phyloP scores from a whole-genome alignment of 345 rosid species.

The Pistacia vera region DNA sequence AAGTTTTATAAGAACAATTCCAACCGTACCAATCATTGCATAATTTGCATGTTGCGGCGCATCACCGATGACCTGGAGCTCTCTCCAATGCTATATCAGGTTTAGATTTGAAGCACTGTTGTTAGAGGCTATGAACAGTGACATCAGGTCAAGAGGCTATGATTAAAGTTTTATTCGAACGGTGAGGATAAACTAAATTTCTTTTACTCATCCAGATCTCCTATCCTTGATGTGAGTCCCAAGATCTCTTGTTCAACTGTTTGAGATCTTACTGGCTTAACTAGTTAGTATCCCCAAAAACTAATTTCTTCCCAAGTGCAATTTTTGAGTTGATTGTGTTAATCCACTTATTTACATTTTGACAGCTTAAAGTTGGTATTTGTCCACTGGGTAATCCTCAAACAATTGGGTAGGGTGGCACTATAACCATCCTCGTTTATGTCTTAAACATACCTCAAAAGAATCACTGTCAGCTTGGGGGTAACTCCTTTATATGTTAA shows the following conservation, averaged over 20 bases:
- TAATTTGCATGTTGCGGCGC: no score
- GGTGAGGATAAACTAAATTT: conserved; percentile 53
- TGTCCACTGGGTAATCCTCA: no score
- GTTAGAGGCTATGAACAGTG: background rate
- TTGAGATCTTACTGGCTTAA: background rate
- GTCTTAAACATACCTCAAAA: no score
- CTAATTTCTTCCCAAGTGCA: background rate
- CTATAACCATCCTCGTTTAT: no score
- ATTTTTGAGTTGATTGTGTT: background rate
- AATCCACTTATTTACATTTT: background rate
- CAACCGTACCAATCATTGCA: no score
- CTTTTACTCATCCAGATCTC: background rate
- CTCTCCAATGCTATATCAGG: no score
- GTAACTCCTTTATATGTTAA: background rate
- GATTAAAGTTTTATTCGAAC: conserved; percentile 68
- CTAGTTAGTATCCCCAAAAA: background rate
- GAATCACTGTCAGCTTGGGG: background rate
- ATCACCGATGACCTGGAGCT: no score
- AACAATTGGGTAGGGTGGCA: no score
- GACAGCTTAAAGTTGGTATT: no score
- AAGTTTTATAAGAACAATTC: no score
- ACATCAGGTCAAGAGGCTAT: conserved; percentile 53
- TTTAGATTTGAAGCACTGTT: no score
- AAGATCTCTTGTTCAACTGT: background rate
- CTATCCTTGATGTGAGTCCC: background rate